Percentiles rank a stretch among this genome's conserved stretches.
Evolutionary conservation across 2,329 filamentous ascomycete genomes (phyloP).

Genomic region (Fusarium torreyae): DNA sequence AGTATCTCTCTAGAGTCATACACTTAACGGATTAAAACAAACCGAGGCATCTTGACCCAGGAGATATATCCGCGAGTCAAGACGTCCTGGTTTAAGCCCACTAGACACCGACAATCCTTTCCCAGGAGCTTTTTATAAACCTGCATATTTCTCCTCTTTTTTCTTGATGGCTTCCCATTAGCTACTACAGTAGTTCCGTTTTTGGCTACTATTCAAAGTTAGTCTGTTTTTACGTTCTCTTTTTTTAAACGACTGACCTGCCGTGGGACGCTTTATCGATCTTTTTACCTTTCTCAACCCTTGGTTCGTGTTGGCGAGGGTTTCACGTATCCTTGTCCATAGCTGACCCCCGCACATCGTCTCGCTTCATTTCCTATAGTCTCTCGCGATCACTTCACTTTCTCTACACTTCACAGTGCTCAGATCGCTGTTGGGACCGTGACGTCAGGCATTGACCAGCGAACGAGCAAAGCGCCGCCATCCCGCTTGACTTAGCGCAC

Average conservation of each 20-base stretch:
- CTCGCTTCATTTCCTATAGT: background rate
- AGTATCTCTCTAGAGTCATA: background rate
- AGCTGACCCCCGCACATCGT: too few species aligned
- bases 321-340: too few species aligned
- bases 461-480: slow-evolving; percentile 24
- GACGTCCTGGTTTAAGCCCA: background rate
- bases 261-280: background rate
- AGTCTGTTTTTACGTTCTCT: slow-evolving; percentile 9
- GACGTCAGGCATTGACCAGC: slow-evolving; percentile 30
- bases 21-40: slow-evolving; percentile 1
- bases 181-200: background rate
- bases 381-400: slow-evolving; percentile 1
- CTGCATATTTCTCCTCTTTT: slow-evolving; percentile 27
- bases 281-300: slow-evolving; percentile 1
- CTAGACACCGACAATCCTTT: slow-evolving; percentile 6
- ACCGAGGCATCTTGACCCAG: background rate
- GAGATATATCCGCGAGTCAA: background rate
- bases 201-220: slow-evolving; percentile 11
- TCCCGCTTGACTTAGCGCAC: slow-evolving; percentile 30
- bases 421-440: slow-evolving; percentile 15
- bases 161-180: slow-evolving; percentile 22
- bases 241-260: slow-evolving; percentile 6
- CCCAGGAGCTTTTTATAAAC: background rate
- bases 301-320: background rate
- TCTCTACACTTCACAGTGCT: slow-evolving; percentile 12